A percentile compares a stretch with the other conserved stretches of the same genome.
Evolutionary conservation across 352 stramenopile genomes (phyloP).

Genomic region (Chrysophaeum taylorii): DNA sequence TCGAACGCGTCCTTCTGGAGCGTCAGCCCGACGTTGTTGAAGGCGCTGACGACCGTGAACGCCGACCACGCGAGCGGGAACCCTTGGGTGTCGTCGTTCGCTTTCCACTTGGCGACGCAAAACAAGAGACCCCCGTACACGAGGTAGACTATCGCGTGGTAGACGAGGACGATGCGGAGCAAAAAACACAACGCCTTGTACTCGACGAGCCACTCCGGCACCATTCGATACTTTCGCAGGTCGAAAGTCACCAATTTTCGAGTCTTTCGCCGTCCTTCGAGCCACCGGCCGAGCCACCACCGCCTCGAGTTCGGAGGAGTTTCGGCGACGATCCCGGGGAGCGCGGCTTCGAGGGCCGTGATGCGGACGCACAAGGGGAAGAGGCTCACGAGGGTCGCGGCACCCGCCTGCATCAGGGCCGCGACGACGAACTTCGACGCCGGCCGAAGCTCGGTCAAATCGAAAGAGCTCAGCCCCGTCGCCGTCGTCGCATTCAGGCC

Average conservation of each 20-base stretch:
- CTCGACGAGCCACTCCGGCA: constrained; percentile 15
- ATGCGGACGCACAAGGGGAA: neutral
- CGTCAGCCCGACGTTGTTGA: neutral
- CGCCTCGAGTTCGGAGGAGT: neutral
- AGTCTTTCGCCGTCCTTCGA: neutral
- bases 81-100: too few species aligned
- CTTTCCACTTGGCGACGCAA: too few species aligned
- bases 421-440: neutral
- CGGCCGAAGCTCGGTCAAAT: neutral
- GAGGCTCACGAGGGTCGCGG: neutral
- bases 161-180: neutral
- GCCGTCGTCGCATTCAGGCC: neutral
- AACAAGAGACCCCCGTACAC: neutral
- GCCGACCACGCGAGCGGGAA: neutral
- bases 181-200: constrained; percentile 8
- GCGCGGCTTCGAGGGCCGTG: neutral
- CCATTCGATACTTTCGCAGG: neutral
- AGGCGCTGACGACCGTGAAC: neutral
- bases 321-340: neutral
- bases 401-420: neutral
- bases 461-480: neutral
- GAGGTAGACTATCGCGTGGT: neutral
- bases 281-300: neutral
- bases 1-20: neutral
- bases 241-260: neutral